These are phyloP conservation scores for Groenewaldozyma auringiensis DNA, from an alignment of 1,139 yeast genomes.

Conservation along the genomic window DNA sequence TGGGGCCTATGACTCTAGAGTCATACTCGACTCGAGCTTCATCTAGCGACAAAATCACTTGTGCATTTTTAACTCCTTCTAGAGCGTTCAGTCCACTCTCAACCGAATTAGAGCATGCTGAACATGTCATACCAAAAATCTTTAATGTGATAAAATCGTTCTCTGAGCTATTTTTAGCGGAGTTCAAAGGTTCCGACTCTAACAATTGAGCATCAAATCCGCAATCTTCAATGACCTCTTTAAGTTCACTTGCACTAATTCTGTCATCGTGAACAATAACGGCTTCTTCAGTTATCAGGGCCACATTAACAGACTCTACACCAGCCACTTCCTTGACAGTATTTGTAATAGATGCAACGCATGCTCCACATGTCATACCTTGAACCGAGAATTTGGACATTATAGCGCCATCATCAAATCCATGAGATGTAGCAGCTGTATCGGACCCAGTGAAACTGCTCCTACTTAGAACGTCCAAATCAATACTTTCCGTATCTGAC, in stretches of 20 bases:
- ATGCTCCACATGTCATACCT: conserved; percentile 90
- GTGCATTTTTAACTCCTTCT: conserved; percentile 41
- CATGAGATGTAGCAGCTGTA: not conserved
- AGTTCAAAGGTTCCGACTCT: not conserved
- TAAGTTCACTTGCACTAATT: conserved; percentile 34
- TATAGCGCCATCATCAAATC: not conserved
- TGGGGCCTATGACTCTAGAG: conserved; percentile 43
- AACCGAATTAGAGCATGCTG: conserved; percentile 49
- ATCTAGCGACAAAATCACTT: conserved; percentile 36
- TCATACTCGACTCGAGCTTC: conserved; percentile 43
- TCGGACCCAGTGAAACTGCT: not conserved
- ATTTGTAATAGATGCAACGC: conserved; percentile 56
- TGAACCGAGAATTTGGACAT: conserved; percentile 14
- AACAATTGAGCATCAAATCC: conserved; percentile 55
- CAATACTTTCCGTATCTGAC: not conserved
- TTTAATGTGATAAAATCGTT: conserved; percentile 25
- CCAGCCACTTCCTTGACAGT: conserved; percentile 45
- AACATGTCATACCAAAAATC: conserved; percentile 55
- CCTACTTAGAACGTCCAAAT: not conserved
- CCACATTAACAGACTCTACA: conserved; percentile 48
- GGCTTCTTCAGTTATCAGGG: conserved; percentile 71
- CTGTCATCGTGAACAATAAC: conserved; percentile 40
- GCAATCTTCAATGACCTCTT: conserved; percentile 55
- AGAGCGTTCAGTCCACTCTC: conserved; percentile 37
- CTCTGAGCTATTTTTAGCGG: not conserved